phyloP scores from a whole-genome alignment of 306 rosid species.

The Abrus precatorius region DNA sequence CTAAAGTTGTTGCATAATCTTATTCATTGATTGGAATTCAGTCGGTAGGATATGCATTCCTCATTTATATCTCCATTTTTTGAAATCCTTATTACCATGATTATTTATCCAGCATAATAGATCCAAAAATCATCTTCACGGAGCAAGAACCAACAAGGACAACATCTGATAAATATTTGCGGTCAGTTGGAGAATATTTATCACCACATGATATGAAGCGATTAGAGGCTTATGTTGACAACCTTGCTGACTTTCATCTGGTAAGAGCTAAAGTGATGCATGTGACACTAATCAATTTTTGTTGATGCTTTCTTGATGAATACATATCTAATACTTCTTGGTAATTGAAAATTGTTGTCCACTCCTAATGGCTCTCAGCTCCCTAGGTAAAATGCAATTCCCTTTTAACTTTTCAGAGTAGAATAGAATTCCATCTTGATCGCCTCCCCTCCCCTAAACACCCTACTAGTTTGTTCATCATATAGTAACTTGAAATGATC shows the following conservation, averaged over 20 bases:
- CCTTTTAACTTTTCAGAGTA: conserved; percentile 7
- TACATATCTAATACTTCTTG: not conserved
- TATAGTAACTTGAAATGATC: conserved; percentile 7
- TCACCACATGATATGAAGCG: conserved; percentile 94
- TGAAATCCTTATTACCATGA: conserved; percentile 40
- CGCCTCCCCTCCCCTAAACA: not conserved
- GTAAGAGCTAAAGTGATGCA: conserved; percentile 63
- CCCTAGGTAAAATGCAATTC: conserved; percentile 18
- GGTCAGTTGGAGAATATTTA: conserved; percentile 64
- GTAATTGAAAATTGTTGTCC: conserved; percentile 26
- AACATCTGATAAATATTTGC: conserved; percentile 57
- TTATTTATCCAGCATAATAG: conserved; percentile 75
- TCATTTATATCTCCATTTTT: conserved; percentile 40
- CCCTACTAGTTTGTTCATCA: not conserved
- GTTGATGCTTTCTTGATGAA: conserved; percentile 20
- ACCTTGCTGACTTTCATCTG: conserved; percentile 84
- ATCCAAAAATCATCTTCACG: conserved; percentile 84
- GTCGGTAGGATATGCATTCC: conserved; percentile 3
- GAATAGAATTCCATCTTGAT: conserved; percentile 3
- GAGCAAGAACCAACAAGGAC: conserved; percentile 56
- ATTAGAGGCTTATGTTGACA: conserved; percentile 84
- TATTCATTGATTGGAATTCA: not conserved
- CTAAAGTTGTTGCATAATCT: conserved; percentile 34
- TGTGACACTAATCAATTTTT: not conserved
- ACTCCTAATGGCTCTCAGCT: not conserved